Base-by-base conservation (phyloP, 2,329 filamentous ascomycete genomes). In the Lasiodiplodia gonubiensis region DNA sequence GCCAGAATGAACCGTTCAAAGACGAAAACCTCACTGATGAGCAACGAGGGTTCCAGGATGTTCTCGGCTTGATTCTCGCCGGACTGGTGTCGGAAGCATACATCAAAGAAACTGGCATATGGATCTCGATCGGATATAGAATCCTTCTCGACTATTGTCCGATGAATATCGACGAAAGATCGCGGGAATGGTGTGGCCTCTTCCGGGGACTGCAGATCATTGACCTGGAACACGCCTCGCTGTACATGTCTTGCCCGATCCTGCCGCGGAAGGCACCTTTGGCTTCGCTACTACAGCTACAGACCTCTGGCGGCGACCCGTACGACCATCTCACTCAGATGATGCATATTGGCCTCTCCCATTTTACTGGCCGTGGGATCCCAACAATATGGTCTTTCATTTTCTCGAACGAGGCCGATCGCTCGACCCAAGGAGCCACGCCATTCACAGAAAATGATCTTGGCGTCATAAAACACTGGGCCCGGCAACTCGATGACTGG, bases 311-410 rank as follows among this genome's bases (percentile, higher is more conserved):
- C 12, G 76, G 77, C 52, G 80, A 82, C 67, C 80, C 80, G 23
- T 76, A 82, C 3, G 80, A 81, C 49, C 74, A 77, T 6, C 72
- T 83, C 0, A 81, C 80, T 1, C 76, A 79, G 18, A 82, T 83
- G 80, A 82, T 83, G 80, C 79, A 83, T 61, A 80, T 77, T 0
- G 80, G 81, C 0, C 69, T 82, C 3, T 78, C 75, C 3, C 78
- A 81, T 60, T 83, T 83, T 64, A 80, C 80, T 1, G 80, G 80
- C 0, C 73, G 80, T 8, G 76, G 80, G 0, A 67, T 83, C 8
- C 80, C 80, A 2, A 81, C 80, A 0, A 81, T 83, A 51, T 82
- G 80, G 80, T 80, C 79, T 0, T 80, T 77, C 66, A 78, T 82
- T 63, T 75, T 75, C 2, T 72, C 71, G 23, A 70, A 70, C 18